Evolutionary conservation across 306 rosid genomes (phyloP), one percentile per base, ranked within the genome.

Genomic region (Acacia crassicarpa): DNA sequence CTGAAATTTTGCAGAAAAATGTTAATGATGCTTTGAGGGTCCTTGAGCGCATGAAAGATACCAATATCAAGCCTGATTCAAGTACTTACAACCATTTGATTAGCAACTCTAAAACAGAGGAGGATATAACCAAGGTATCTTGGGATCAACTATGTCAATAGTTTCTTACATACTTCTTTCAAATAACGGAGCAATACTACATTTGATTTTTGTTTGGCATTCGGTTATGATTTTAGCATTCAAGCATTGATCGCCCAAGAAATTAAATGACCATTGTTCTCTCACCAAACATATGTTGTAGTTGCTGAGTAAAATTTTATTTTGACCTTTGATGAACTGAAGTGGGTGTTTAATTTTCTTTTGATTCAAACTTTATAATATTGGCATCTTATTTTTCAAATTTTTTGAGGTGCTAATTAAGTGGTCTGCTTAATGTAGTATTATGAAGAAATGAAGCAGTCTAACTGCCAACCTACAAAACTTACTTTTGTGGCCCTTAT

Each of bases 401-500:
- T 48, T 72, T 75, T 35, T 43, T 67, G 70, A 67, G 85, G 66
- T 81, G 59, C 89, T 92, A 79, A 89, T 80, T 44, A 53, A 38
- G 49, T 48, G 83, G 30, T 82, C 77, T 82, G 71, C 66, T 83
- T 82, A 81, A 72, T 85, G 84, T 78, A 95, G 99, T 93, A 91
- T 84, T 89, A 63, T 43, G 87, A 91, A 86, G 96, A 93, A 83
- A 13, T 93, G 89, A 77, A 78, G 86, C 65, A 9, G 68, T 80
- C 67, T 81, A 78, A 85, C 79, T 9, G 69, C 83, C 78, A 51
- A 61, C 51, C 22, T 10, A 86, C 94, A 8, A 93, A 86, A 82
- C 91, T 89, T 6, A 15, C 89, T 88, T 91, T 70, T 83, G 85
- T 92, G 89, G 90, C 98, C 66, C 96, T 93, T 65, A 35, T 95